Conservation (phyloP, 2,329 filamentous ascomycete species). For the Nothomitra cinnamomea region DNA sequence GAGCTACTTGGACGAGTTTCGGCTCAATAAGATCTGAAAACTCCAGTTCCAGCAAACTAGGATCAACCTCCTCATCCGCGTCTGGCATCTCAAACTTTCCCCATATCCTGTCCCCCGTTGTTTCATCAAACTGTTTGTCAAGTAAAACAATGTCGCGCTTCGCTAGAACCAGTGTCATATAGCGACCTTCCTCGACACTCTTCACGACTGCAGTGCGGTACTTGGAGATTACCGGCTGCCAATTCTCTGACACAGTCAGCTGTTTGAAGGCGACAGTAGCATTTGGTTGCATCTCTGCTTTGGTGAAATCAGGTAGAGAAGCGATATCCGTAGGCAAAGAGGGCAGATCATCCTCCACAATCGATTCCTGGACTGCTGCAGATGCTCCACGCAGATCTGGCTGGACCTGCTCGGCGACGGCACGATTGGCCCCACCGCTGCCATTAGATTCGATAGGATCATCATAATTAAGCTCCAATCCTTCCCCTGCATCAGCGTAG, state of each 20-base stretch:
- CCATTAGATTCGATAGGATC: constrained; percentile 17
- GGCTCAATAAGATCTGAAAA: constrained; percentile 51
- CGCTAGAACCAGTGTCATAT: constrained; percentile 47
- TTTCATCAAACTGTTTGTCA: constrained; percentile 43
- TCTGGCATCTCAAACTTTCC: constrained; percentile 61
- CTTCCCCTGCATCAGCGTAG: constrained; percentile 13
- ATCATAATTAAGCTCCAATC: constrained; percentile 22
- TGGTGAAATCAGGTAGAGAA: constrained; percentile 32
- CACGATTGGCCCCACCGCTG: constrained; percentile 16
- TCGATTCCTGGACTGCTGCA: constrained; percentile 20
- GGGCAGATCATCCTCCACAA: constrained; percentile 43
- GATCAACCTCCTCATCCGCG: constrained; percentile 35
- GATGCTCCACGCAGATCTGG: constrained; percentile 10
- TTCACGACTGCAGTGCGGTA: constrained; percentile 46
- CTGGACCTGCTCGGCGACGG: constrained; percentile 17
- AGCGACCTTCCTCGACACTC: constrained; percentile 34
- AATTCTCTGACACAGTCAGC: constrained; percentile 41
- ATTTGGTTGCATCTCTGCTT: constrained; percentile 33
- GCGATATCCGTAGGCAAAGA: constrained; percentile 39
- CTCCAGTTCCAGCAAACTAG: constrained; percentile 41
- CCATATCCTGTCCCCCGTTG: constrained; percentile 56
- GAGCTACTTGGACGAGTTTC: constrained; percentile 39
- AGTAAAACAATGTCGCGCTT: constrained; percentile 45
- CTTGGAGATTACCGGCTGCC: constrained; percentile 45
- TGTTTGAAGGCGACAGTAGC: constrained; percentile 56